A percentile compares a stretch with the other conserved stretches of the same genome.
These are phyloP conservation scores for Dorcoceras hygrometricum DNA, from an alignment of 257 asterid species.

Conservation along the genomic window DNA sequence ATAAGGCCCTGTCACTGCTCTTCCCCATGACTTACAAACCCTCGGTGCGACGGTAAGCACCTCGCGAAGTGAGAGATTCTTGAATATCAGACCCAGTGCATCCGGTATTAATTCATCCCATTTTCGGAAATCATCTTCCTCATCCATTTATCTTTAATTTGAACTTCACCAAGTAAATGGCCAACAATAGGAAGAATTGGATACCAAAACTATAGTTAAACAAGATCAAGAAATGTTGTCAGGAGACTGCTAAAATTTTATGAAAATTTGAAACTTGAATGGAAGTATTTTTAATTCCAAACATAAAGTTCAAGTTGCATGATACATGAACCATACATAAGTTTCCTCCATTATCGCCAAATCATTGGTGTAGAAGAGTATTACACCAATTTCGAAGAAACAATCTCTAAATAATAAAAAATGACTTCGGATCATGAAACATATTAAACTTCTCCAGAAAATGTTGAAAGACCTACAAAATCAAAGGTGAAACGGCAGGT, in stretches of 20 bases:
- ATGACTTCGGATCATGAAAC: no score
- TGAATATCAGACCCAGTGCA: slow-evolving; percentile 79
- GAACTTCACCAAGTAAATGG: background rate
- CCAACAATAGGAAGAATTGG: background rate
- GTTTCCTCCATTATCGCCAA: no score
- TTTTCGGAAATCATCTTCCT: slow-evolving; percentile 33
- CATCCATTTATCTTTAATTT: slow-evolving; percentile 46
- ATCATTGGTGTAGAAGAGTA: no score
- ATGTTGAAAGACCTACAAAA: no score
- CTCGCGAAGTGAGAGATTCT: slow-evolving; percentile 63
- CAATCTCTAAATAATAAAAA: no score
- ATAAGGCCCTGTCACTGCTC: slow-evolving; percentile 66
- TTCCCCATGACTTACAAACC: slow-evolving; percentile 86
- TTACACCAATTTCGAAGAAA: no score
- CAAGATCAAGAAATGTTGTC: slow-evolving; percentile 8
- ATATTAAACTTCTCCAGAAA: no score
- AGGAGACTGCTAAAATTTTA: background rate
- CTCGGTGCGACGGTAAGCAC: slow-evolving; percentile 68
- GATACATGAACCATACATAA: background rate
- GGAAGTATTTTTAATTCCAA: background rate
- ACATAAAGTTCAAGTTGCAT: background rate
- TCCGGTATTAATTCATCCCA: slow-evolving; percentile 90
- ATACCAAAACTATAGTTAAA: background rate
- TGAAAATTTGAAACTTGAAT: background rate
- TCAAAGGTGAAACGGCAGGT: no score